Percentiles rank a stretch among this genome's conserved stretches.
Evolutionary conservation across 805 yeast species (phyloP).

Genomic region (Dipodascus geniculatus): DNA sequence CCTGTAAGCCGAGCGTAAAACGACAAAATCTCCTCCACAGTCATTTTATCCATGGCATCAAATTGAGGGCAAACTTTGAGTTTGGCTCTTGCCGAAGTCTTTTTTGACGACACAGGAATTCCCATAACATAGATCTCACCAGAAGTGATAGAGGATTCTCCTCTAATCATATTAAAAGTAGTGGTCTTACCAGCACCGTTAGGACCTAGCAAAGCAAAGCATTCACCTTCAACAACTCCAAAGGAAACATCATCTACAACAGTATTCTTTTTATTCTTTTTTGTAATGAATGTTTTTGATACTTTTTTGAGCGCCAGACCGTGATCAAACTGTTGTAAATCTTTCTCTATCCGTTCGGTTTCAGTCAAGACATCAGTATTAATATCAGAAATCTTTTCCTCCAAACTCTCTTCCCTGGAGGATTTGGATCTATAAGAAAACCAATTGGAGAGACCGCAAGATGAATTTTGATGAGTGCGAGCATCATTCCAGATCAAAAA

Average conservation of each 20-base stretch:
- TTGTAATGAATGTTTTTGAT: slow-evolving; percentile 12
- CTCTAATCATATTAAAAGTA: slow-evolving; percentile 27
- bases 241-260: slow-evolving; percentile 27
- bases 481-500: slow-evolving; percentile 25
- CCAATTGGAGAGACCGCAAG: slow-evolving; percentile 4
- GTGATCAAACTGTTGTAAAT: slow-evolving; percentile 11
- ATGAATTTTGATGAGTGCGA: slow-evolving; percentile 20
- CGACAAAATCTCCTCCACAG: slow-evolving; percentile 22
- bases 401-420: slow-evolving; percentile 8
- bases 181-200: slow-evolving; percentile 30
- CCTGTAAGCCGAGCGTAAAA: slow-evolving; percentile 26
- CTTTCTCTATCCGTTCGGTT: slow-evolving; percentile 15
- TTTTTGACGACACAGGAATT: slow-evolving; percentile 17
- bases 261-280: slow-evolving; percentile 13
- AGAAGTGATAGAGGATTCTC: slow-evolving; percentile 21
- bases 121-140: slow-evolving; percentile 24
- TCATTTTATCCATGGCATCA: slow-evolving; percentile 28
- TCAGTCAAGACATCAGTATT: slow-evolving; percentile 18
- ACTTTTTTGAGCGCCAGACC: slow-evolving; percentile 24
- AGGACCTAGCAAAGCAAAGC: slow-evolving; percentile 28
- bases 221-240: slow-evolving; percentile 23
- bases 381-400: slow-evolving; percentile 11
- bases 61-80: slow-evolving; percentile 30
- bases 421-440: not conserved
- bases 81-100: slow-evolving; percentile 21